These are phyloP conservation scores for Calocera viscosa DNA, from an alignment of 768 basidiomycete genomes.

Conservation along the genomic window DNA sequence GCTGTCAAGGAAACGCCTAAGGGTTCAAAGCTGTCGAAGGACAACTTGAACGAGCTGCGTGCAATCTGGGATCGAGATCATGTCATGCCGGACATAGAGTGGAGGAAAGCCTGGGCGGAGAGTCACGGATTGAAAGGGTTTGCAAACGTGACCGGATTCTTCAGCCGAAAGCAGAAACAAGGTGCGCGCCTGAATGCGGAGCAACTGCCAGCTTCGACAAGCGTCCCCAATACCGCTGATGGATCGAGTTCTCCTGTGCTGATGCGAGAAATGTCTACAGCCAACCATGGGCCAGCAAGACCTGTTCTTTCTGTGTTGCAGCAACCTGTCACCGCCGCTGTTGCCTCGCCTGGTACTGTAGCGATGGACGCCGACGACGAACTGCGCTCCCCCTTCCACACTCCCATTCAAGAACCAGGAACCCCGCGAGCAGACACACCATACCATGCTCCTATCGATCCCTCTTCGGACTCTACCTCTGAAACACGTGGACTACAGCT, in stretches of 20 bases:
- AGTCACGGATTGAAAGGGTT: background rate
- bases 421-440: background rate
- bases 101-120: conserved; percentile 1
- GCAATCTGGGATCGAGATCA: background rate
- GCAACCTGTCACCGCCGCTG: background rate
- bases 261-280: background rate
- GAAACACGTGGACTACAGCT: background rate
- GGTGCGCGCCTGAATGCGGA: background rate
- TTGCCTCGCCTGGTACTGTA: too few species aligned
- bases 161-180: background rate
- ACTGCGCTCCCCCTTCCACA: too few species aligned
- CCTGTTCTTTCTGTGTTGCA: background rate
- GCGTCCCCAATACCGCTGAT: background rate
- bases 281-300: background rate
- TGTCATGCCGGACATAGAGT: background rate
- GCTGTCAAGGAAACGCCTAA: too few species aligned
- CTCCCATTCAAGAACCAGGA: too few species aligned
- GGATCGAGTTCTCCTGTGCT: background rate
- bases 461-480: background rate
- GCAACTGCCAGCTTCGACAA: background rate
- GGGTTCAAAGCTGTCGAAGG: background rate
- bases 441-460: background rate
- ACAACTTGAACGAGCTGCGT: background rate
- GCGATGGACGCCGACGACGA: too few species aligned
- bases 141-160: background rate